phyloP scores from a whole-genome alignment of 148 eudicot species.

The Suaeda aralocaspica region DNA sequence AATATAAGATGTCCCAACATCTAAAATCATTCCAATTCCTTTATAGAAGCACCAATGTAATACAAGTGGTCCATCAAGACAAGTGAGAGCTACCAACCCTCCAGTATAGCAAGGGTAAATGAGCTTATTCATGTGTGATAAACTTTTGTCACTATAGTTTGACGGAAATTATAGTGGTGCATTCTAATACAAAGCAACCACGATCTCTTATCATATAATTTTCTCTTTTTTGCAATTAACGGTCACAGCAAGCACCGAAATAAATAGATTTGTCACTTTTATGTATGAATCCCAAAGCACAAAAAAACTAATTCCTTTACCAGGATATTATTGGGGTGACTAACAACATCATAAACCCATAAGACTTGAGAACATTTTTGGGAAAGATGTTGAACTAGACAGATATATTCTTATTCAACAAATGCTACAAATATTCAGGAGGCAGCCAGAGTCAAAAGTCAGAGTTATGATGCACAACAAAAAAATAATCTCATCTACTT shows the following conservation, averaged over 20 bases:
- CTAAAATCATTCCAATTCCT: too few species aligned
- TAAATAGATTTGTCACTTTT: too few species aligned
- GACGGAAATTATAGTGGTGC: not conserved
- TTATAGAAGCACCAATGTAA: too few species aligned
- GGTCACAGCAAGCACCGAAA: too few species aligned
- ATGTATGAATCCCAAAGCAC: too few species aligned
- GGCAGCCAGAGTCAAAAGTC: not conserved
- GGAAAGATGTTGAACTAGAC: too few species aligned
- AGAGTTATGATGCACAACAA: too few species aligned
- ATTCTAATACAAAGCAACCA: not conserved
- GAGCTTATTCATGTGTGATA: not conserved
- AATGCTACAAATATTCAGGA: too few species aligned
- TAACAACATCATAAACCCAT: not conserved
- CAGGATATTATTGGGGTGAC: not conserved
- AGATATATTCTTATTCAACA: too few species aligned
- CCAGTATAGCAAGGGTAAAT: not conserved
- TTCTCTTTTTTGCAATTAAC: too few species aligned
- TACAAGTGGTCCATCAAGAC: not conserved
- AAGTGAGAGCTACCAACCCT: not conserved
- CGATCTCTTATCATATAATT: not conserved
- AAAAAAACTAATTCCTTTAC: not conserved
- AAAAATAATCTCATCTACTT: not conserved
- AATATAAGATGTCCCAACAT: too few species aligned
- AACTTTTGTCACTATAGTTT: not conserved
- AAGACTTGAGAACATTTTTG: too few species aligned